Conservation (phyloP, 2,329 filamentous ascomycete genomes). For the Sclerotinia spermophila region DNA sequence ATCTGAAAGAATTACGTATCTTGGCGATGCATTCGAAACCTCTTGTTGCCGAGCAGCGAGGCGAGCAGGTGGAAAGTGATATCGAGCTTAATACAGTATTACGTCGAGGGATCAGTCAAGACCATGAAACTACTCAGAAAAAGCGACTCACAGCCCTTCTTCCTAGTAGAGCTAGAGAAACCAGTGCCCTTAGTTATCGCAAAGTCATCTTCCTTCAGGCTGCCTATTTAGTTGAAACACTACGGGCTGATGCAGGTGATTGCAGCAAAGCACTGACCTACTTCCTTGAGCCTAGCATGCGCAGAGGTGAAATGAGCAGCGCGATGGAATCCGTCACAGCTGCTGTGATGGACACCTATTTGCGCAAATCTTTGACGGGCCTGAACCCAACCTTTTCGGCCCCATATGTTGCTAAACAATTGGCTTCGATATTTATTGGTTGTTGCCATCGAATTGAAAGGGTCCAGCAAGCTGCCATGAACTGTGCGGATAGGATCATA, state of each 20-base stretch:
- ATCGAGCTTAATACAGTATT: conserved; percentile 95
- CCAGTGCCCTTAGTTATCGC: conserved; percentile 79
- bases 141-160: conserved; percentile 70
- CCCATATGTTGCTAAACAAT: conserved; percentile 82
- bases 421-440: conserved; percentile 77
- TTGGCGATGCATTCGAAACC: conserved; percentile 86
- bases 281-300: conserved; percentile 88
- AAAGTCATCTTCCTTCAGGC: conserved; percentile 91
- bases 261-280: conserved; percentile 88
- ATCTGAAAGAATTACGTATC: conserved; percentile 72
- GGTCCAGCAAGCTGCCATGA: conserved; percentile 81
- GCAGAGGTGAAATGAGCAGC: conserved; percentile 58
- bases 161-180: conserved; percentile 72
- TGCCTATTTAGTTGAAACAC: conserved; percentile 80
- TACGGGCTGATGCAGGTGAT: conserved; percentile 81
- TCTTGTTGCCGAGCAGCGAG: conserved; percentile 80
- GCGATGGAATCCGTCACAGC: conserved; percentile 61
- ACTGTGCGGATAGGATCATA: conserved; percentile 82
- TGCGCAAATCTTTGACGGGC: conserved; percentile 70
- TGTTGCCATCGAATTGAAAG: conserved; percentile 93
- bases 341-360: conserved; percentile 75
- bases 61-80: conserved; percentile 89
- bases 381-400: conserved; percentile 78
- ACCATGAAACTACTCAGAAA: conserved; percentile 77
- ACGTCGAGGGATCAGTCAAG: conserved; percentile 76